Evolutionary conservation across 805 yeast genomes (phyloP), one percentile per base, ranked within the genome.

Genomic region (Martiniozyma abietophila): DNA sequence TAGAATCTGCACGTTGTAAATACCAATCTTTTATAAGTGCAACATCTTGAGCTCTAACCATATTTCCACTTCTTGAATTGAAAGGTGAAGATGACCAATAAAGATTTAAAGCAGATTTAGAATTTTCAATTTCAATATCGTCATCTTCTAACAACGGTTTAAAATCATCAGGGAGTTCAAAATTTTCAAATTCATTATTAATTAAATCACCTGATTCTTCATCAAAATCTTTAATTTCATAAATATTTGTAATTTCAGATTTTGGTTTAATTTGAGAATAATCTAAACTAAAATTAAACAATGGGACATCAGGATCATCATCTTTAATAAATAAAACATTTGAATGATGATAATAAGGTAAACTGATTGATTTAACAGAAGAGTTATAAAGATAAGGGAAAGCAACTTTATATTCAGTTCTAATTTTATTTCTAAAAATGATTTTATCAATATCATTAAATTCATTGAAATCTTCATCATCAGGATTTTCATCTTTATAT

Each of bases 401-500:
- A 1, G 96, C 94, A 12, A 92, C 80, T 41, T 73, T 70, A 53
- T 84, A 83, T 53, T 89, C 98, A 1, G 94, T 79, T 47, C 82
- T 66, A 24, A 85, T 61, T 0, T 84, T 83, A 11, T 62, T 62
- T 40, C 99, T 67, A 58, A 83, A 80, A 16, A 92, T 85, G 17
- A 86, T 75, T 51, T 95, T 64, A 50, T 88, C 96, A 25, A 89
- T 69, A 7, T 95, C 73, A 48, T 88, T 88, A 59, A 92, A 88
- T 54, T 89, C 97, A 35, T 82, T 84, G 55, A 70, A 81, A 51
- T 88, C 96, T 40, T 80, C 89, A 18, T 55, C 53, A 29, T 75
- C 81, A 18, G 68, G 67, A 45, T 76, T 76, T 25, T 65, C 61
- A 34, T 79, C 82, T 40, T 77, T 75, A 58, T 67, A 74, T 11